Percentiles rank a stretch among this genome's conserved stretches.
Evolutionary conservation across 2,329 filamentous ascomycete genomes (phyloP).

Genomic region (Aspergillus ochraceoroseus): DNA sequence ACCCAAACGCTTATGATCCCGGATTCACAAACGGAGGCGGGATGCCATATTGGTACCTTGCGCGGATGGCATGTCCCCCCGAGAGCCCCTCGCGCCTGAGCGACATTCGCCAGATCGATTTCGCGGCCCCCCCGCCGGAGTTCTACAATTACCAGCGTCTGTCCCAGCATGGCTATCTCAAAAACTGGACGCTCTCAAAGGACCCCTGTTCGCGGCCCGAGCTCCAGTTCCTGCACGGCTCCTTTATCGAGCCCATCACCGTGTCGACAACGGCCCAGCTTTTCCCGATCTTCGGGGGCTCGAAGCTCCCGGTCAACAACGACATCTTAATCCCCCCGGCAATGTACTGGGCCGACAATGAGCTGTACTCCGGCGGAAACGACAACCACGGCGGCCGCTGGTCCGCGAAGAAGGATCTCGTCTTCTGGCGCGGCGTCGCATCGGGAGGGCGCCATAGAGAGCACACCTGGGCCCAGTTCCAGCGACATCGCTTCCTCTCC

Average conservation of each 20-base stretch:
- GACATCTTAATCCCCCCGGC: conserved; percentile 50
- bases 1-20: conserved; percentile 16
- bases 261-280: conserved; percentile 43
- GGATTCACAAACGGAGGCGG: conserved; percentile 16
- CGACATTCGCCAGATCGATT: conserved; percentile 30
- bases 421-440: conserved; percentile 48
- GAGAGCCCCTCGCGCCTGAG: conserved; percentile 18
- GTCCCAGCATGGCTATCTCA: conserved; percentile 45
- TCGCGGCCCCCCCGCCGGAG: conserved; percentile 27
- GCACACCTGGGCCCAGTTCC: conserved; percentile 65
- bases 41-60: conserved; percentile 40
- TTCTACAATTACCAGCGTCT: conserved; percentile 32
- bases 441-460: conserved; percentile 45
- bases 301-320: conserved; percentile 49
- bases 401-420: conserved; percentile 39
- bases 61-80: conserved; percentile 38
- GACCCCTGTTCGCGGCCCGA: conserved; percentile 46
- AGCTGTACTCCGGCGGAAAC: conserved; percentile 40
- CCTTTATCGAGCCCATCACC: conserved; percentile 48
- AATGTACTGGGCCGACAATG: conserved; percentile 47
- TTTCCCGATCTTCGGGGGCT: conserved; percentile 49
- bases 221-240: conserved; percentile 46
- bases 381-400: conserved; percentile 37
- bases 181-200: conserved; percentile 45
- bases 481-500: conserved; percentile 68